Evolutionary conservation across 2,329 filamentous ascomycete genomes (phyloP).

Genomic region (Phialophora macrospora): DNA sequence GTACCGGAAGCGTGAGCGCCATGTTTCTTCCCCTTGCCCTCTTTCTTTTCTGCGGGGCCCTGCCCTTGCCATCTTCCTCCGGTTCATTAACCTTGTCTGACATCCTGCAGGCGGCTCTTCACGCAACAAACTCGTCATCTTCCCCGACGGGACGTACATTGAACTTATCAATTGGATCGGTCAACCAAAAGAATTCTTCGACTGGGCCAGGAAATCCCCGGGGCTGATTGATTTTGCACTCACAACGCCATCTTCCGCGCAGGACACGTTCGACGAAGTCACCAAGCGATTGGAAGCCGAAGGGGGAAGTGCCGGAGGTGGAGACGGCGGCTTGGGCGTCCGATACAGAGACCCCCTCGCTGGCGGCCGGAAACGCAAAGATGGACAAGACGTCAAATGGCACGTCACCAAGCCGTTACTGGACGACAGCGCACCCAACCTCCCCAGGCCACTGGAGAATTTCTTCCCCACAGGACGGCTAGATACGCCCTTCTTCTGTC

Average conservation of each 20-base stretch:
- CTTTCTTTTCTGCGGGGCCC: background rate
- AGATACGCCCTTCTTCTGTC: constrained; percentile 40
- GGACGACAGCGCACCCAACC: constrained; percentile 23
- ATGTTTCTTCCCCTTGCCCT: background rate
- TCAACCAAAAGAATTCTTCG: constrained; percentile 34
- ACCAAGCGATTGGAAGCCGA: constrained; percentile 21
- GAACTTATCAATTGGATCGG: constrained; percentile 40
- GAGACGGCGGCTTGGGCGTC: constrained; percentile 33
- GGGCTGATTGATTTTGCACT: constrained; percentile 40
- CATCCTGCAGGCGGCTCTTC: constrained; percentile 32
- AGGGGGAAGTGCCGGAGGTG: background rate
- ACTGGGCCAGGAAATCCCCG: constrained; percentile 37
- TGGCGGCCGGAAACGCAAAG: constrained; percentile 37
- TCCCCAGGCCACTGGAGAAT: constrained; percentile 22
- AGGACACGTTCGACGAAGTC: constrained; percentile 31
- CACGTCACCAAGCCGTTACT: constrained; percentile 33
- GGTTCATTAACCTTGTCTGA: background rate
- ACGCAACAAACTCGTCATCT: constrained; percentile 41
- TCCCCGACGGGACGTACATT: constrained; percentile 40
- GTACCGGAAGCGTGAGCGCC: background rate
- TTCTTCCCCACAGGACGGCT: constrained; percentile 31
- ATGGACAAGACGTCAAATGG: constrained; percentile 37
- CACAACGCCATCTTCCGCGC: constrained; percentile 34
- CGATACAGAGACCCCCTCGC: constrained; percentile 29
- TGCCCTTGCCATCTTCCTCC: background rate